Evolutionary conservation across 345 rosid genomes (phyloP).

Genomic region (Pistacia integerrima): DNA sequence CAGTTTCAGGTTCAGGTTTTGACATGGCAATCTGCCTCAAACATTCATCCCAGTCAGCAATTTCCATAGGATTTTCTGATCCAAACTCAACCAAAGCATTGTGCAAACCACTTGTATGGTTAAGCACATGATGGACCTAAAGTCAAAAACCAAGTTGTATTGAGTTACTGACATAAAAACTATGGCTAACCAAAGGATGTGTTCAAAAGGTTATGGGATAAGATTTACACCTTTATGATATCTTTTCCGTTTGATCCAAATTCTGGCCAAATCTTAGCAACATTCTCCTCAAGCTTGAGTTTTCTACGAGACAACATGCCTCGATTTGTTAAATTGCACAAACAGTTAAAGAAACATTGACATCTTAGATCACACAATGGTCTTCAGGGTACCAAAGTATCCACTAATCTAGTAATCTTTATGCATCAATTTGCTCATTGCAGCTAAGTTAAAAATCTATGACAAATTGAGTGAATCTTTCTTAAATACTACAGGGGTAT

Average conservation of each 20-base stretch:
- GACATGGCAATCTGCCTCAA: constrained; percentile 62
- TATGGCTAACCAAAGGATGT: background rate
- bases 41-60: constrained; percentile 84
- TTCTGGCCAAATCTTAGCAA: constrained; percentile 82
- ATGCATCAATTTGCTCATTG: background rate
- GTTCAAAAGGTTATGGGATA: background rate
- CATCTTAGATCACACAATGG: too few relatives aligned
- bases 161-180: background rate
- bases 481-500: background rate
- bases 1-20: constrained; percentile 55
- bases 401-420: background rate
- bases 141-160: constrained; percentile 19
- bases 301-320: constrained; percentile 53
- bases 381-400: background rate
- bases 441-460: too few relatives aligned
- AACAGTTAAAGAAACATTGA: background rate
- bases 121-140: constrained; percentile 93
- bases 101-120: constrained; percentile 95
- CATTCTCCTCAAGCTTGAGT: constrained; percentile 73
- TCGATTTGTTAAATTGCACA: constrained; percentile 11
- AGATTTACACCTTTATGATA: constrained; percentile 62
- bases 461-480: background rate
- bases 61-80: constrained; percentile 58
- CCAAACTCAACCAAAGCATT: constrained; percentile 60
- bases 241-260: constrained; percentile 77